Conservation (phyloP, 352 stramenopile genomes). For the Globisporangium canariense region DNA sequence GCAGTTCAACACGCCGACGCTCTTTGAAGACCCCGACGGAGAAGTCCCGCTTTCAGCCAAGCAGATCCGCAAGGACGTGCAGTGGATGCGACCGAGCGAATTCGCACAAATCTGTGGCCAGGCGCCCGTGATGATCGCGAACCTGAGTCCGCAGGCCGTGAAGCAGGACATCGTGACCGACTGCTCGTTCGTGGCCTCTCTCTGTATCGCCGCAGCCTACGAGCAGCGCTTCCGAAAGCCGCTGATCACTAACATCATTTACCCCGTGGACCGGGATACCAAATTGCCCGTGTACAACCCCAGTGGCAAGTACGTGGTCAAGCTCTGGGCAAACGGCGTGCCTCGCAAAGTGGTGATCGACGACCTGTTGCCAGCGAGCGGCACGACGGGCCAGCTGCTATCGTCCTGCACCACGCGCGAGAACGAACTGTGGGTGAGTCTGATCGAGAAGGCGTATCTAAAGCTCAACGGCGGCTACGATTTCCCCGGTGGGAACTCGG, state of each 20-base stretch:
- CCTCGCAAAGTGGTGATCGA: conserved; percentile 94
- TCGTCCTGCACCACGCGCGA: conserved; percentile 79
- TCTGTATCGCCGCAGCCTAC: conserved; percentile 91
- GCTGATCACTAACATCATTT: conserved; percentile 95
- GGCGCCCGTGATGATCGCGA: conserved; percentile 65
- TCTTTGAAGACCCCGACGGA: conserved; percentile 74
- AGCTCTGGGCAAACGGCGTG: conserved; percentile 95
- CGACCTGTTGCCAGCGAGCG: conserved; percentile 91
- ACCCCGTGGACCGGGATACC: conserved; percentile 82
- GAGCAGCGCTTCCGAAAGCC: conserved; percentile 89
- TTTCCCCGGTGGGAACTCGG: conserved; percentile 96
- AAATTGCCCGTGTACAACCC: conserved; percentile 85
- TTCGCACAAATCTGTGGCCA: conserved; percentile 45
- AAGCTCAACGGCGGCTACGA: conserved; percentile 97
- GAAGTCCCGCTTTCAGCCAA: conserved; percentile 63
- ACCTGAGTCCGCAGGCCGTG: conserved; percentile 68
- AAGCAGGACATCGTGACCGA: conserved; percentile 91
- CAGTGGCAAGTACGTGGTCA: conserved; percentile 95
- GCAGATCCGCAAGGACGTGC: conserved; percentile 53
- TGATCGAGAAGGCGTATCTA: conserved; percentile 99
- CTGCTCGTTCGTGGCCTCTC: conserved; percentile 92
- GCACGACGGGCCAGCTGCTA: conserved; percentile 56
- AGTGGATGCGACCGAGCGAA: conserved; percentile 68
- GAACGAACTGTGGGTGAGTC: conserved; percentile 90
- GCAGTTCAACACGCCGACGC: conserved; percentile 40